Conservation (phyloP, 441 rosid genomes). For the Breynia disticha region DNA sequence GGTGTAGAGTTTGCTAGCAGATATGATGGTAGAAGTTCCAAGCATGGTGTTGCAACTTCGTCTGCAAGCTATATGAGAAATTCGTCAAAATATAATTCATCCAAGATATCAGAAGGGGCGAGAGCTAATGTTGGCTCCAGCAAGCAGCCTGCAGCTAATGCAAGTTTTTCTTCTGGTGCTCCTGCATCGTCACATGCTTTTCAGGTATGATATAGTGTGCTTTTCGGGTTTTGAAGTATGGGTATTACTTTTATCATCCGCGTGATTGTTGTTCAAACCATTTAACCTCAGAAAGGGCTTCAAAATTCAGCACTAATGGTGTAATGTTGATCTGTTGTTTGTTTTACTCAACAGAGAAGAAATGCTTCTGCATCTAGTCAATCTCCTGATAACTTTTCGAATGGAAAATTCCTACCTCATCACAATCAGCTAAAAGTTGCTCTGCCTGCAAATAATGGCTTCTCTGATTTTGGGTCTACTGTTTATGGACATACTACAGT, state of each 20-base stretch:
- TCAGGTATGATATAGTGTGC: conserved; percentile 36
- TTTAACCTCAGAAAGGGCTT: too few species aligned
- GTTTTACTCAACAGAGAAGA: conserved; percentile 41
- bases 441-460: conserved; percentile 25
- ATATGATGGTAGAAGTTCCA: conserved; percentile 40
- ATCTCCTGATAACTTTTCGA: conserved; percentile 29
- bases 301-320: neutral
- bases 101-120: conserved; percentile 31
- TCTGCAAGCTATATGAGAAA: conserved; percentile 36
- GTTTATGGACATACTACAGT: conserved; percentile 24
- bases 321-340: conserved; percentile 7
- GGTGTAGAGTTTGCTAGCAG: conserved; percentile 29
- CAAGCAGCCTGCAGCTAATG: conserved; percentile 30
- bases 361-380: conserved; percentile 40
- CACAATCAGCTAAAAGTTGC: conserved; percentile 35
- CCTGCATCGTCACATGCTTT: conserved; percentile 27
- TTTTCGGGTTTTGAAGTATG: neutral
- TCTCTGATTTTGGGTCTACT: conserved; percentile 37
- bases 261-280: neutral
- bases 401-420: conserved; percentile 36
- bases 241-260: neutral
- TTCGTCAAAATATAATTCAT: conserved; percentile 31
- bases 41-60: conserved; percentile 37
- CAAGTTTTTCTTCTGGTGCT: conserved; percentile 32
- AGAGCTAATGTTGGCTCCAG: conserved; percentile 38